Conservation (phyloP, 495 filamentous ascomycete species). For the Copromyces sp. region DNA sequence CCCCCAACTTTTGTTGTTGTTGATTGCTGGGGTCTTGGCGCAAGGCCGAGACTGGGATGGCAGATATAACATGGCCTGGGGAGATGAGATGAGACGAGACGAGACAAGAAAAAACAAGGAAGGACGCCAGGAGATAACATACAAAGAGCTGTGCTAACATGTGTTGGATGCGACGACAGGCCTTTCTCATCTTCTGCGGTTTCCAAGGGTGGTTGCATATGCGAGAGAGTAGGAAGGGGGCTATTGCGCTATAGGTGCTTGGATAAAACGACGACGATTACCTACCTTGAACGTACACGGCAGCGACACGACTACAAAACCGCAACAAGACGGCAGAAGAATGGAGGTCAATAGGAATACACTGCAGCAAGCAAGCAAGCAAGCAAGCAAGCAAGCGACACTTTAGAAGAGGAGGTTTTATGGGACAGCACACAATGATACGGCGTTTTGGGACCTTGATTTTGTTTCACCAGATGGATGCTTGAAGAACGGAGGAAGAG, state of each 20-base stretch:
- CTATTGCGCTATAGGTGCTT: constrained; percentile 54
- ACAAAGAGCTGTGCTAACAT: constrained; percentile 5
- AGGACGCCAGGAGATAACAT: background rate
- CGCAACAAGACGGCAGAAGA: no score
- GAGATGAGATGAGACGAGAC: no score
- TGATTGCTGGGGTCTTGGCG: no score
- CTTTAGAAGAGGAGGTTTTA: background rate
- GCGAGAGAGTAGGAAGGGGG: constrained; percentile 65
- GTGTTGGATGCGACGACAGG: constrained; percentile 33
- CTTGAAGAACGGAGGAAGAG: background rate
- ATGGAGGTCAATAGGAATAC: no score
- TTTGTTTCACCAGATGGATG: background rate
- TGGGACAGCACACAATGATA: background rate
- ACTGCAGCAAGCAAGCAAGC: background rate
- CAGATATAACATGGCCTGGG: no score
- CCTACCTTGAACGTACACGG: no score
- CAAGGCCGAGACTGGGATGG: no score
- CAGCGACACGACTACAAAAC: background rate
- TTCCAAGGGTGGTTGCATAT: constrained; percentile 74
- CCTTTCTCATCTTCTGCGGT: constrained; percentile 82
- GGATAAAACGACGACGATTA: background rate
- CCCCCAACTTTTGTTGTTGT: background rate
- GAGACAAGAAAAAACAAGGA: background rate
- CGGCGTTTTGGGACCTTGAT: constrained; percentile 18
- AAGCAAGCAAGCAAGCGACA: background rate